Base-by-base conservation (phyloP, 176 grass and related monocot species). In the Saccharum spontaneum region DNA sequence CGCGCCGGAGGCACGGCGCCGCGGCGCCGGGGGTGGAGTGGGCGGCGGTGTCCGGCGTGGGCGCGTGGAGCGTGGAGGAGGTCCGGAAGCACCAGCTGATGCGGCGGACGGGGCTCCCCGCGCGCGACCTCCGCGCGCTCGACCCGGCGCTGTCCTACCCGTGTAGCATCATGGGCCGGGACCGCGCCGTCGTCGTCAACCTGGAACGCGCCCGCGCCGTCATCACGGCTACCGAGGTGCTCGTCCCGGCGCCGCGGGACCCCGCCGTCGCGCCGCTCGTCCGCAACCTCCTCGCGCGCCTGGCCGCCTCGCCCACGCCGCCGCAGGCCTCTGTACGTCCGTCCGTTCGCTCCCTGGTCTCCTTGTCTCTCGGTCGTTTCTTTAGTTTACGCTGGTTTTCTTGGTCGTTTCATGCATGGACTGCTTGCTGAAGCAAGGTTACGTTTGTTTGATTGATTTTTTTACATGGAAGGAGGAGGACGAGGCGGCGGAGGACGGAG, bases 161-260 rank as follows among this genome's bases (percentile, higher is more conserved):
- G 37, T 85, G 88, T 12, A 71, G 86, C 65, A 55, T 89, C 80
- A 13, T 80, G 13, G 80, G 76, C 2, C 88, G 94, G 5, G 90
- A 95, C 57, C 81, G 86, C 45, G 90, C 88, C 55, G 63, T 92
- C 48, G 93, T 95, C 24, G 90, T 92, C 80, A 90, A 82, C 86
- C 83, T 95, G 73, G 94, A 95, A 40, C 86, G 84, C 82, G 92
- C 87, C 22, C 90, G 82, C 40, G 94, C 94, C 80, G 72, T 95
- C 82, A 26, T 95, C 71, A 95, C 90, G 31, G 80, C 93, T 39
- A 45, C 79, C 84, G 93, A 95, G 88, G 90, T 95, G 39, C 82
- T 95, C 67, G 73, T 95, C 57, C 87, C 84, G 38, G 83, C 22
- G 37, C 85, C 88, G 10, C 62, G 60, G 14, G 90, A 95, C 67